Evolutionary conservation across 345 rosid genomes (phyloP), one percentile per base, ranked within the genome.

Genomic region (Mallotus nudiflorus): DNA sequence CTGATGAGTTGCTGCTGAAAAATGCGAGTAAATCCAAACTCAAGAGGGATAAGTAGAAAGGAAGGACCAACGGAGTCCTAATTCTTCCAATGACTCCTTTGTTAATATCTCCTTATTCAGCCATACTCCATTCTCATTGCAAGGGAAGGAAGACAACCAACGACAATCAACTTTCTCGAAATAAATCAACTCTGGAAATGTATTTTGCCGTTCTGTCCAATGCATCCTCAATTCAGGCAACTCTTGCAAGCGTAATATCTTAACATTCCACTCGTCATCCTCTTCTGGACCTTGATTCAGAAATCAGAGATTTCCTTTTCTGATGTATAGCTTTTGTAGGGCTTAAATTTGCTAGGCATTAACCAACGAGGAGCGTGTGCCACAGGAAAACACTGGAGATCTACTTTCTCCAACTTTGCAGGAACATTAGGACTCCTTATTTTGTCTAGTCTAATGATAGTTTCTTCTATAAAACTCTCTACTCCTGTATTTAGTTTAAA

Each of bases 151-250:
- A 49, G 81, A 53, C 68, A 81, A 68, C 15, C 67, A 68, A 0
- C 77, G 84, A 52, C 87, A 78, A 48, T 66, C 58, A 24, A 70
- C 68, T 20, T 68, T 85, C 74, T 85, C 83, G 80, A 82, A 51
- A 56, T 80, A 82, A 6, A 31, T 13, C 80, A 82, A 69, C 0
- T 49, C 8, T 1, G 83, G 83, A 49, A 82, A 80, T 3, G 31
- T 39, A 45, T 67, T 28, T 24, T 5, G 53, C 61, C 78, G 11
- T 27, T 49, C 72, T 52, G 14, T 48, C 78, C 81, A 82, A 15
- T 71, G 61, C 78, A 64, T 65, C 64, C 69, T 62, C 4, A 85
- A 71, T 6, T 61, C 73, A 18, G 25, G 40, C 80, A 85, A 62
- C 53, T 24, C 76, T 76, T 76, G 71, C 61, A 85, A 65, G 60